Evolutionary conservation across 306 rosid species (phyloP), one percentile per base, ranked within the genome.

Genomic region (Prunus padus): DNA sequence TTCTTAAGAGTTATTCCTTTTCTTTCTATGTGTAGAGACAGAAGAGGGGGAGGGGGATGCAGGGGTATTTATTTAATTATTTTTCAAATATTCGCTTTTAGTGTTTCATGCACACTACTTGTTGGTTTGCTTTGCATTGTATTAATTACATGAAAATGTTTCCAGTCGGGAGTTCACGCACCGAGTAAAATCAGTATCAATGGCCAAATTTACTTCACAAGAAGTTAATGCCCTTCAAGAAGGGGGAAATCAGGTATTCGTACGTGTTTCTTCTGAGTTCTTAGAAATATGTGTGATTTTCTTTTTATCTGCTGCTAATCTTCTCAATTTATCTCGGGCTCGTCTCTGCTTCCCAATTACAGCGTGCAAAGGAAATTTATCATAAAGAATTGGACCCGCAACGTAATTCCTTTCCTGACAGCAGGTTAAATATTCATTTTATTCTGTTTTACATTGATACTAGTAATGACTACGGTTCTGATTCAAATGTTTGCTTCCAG

Each of bases 111-210:
- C 63, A 49, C 67, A 60, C 45, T 67, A 30, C 33, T 84, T 85
- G 72, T 63, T 78, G 65, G 59, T 73, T 46, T 83, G 45, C 66
- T 60, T 60, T 71, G 18, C 64, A 63, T 40, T 51, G 62, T 76
- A 15, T 73, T 82, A 66, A 59, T 72, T 70, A 71, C 68, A 28
- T 65, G 26, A 74, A 78, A 63, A 74, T 52, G 71, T 85, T 81
- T 86, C 71, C 89, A 95, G 98, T 76, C 97, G 98, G 56, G 97
- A 95, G 87, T 92, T 95, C 77, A 92, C 97, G 1, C 98, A 95
- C 81, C 81, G 98, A 69, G 96, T 95, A 73, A 95, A 95, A 79
- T 95, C 97, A 31, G 78, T 95, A 82, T 95, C 98, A 13, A 95
- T 95, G 97, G 96, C 98, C 30, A 95, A 92, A 83, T 95, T 95